Conservation (phyloP, 1,139 yeast species). For the Torulaspora pretoriensis region DNA sequence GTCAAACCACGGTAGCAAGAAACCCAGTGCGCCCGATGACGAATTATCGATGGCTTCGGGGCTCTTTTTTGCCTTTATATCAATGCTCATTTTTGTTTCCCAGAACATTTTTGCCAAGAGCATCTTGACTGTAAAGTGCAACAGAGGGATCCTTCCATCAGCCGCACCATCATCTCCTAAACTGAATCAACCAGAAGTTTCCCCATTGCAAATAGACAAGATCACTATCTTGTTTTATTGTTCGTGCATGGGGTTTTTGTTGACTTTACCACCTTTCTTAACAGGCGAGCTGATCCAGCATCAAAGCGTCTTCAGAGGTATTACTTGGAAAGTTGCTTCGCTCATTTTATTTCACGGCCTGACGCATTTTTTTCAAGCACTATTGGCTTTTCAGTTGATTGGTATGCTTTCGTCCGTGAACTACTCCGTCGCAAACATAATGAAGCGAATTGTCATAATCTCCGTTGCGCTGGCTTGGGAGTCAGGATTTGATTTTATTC, state of each 20-base stretch:
- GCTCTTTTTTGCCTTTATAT: slow-evolving; percentile 65
- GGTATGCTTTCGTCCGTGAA: slow-evolving; percentile 85
- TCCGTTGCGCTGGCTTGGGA: slow-evolving; percentile 77
- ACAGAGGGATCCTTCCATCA: slow-evolving; percentile 28
- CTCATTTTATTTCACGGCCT: slow-evolving; percentile 61
- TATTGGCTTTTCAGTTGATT: slow-evolving; percentile 83
- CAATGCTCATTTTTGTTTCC: slow-evolving; percentile 82
- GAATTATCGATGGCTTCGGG: slow-evolving; percentile 53
- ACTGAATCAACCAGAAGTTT: slow-evolving; percentile 14
- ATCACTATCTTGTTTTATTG: slow-evolving; percentile 80
- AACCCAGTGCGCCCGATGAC: slow-evolving; percentile 26
- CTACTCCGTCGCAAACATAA: slow-evolving; percentile 83
- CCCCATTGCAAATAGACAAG: slow-evolving; percentile 55
- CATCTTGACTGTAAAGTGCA: slow-evolving; percentile 54
- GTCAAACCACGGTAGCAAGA: slow-evolving; percentile 25
- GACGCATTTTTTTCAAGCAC: slow-evolving; percentile 78
- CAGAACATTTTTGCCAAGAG: slow-evolving; percentile 90
- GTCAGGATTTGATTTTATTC: slow-evolving; percentile 53
- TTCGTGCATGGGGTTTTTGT: slow-evolving; percentile 69
- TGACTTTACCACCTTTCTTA: slow-evolving; percentile 76
- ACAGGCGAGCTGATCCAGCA: slow-evolving; percentile 37
- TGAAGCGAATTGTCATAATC: slow-evolving; percentile 84
- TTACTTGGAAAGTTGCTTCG: slow-evolving; percentile 38
- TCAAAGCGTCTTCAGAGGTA: slow-evolving; percentile 26
- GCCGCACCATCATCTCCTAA: slow-evolving; percentile 21